Evolutionary conservation across 169 alveolate genomes (phyloP).

Genomic region (Babesia ovis): DNA sequence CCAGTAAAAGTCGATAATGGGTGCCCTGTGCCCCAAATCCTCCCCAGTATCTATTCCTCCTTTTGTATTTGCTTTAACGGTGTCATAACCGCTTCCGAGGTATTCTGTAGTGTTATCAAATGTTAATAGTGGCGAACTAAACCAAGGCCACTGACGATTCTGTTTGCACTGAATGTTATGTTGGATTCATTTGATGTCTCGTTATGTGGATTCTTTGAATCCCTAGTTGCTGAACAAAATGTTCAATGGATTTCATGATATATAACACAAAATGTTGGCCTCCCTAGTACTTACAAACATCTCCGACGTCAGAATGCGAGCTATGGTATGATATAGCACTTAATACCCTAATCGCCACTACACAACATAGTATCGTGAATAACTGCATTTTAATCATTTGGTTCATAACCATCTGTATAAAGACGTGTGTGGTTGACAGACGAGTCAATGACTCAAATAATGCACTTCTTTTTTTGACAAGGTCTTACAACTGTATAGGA

Average conservation of each 20-base stretch:
- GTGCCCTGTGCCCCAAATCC: conserved; percentile 66
- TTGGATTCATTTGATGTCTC: conserved; percentile 1
- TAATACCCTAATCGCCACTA: background rate
- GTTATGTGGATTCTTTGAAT: too few relatives aligned
- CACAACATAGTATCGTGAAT: background rate
- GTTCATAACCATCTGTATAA: background rate
- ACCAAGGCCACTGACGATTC: conserved; percentile 64
- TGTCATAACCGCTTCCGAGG: conserved; percentile 67
- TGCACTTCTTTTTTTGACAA: background rate
- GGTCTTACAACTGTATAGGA: conserved; percentile 9
- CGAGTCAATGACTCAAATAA: background rate
- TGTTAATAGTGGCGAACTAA: background rate
- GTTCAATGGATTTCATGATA: background rate
- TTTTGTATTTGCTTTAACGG: conserved; percentile 51
- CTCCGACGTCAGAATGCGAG: background rate
- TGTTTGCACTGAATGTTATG: conserved; percentile 40
- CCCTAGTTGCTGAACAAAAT: background rate
- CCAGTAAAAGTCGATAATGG: conserved; percentile 62
- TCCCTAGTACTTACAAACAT: background rate
- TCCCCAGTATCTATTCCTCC: conserved; percentile 56
- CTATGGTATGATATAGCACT: too few relatives aligned
- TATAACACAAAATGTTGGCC: background rate
- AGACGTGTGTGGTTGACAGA: conserved; percentile 17
- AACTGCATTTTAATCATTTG: background rate
- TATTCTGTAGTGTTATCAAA: conserved; percentile 21